These are phyloP conservation scores for Solanum chacoense DNA, from an alignment of 305 asterid genomes.

Conservation along the genomic window DNA sequence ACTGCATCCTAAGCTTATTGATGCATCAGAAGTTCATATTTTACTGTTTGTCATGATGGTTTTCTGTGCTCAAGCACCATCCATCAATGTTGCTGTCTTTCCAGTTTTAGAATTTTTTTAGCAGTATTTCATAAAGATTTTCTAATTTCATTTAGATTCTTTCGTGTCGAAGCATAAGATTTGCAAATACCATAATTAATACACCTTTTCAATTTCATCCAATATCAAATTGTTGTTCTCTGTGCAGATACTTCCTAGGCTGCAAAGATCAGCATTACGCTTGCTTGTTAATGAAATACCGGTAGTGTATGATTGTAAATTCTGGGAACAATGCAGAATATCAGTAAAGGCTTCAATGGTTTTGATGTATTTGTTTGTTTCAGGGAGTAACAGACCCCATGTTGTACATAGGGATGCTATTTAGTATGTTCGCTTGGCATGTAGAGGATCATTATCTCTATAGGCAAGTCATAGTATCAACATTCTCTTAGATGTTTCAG, in stretches of 20 bases:
- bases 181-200: background rate
- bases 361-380: background rate
- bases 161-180: background rate
- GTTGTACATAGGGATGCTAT: conserved; percentile 45
- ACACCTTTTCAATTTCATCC: background rate
- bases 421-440: conserved; percentile 49
- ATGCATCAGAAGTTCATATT: background rate
- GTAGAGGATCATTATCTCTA: conserved; percentile 38
- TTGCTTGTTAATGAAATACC: conserved; percentile 24
- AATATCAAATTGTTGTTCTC: background rate
- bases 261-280: conserved; percentile 20
- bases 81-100: background rate
- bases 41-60: background rate
- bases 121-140: background rate
- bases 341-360: background rate
- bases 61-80: background rate
- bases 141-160: background rate
- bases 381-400: conserved; percentile 44
- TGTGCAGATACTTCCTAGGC: conserved; percentile 19
- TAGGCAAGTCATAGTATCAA: conserved; percentile 16
- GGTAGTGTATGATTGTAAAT: conserved; percentile 12
- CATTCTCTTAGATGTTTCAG: background rate
- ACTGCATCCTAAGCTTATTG: background rate
- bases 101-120: background rate
- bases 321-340: background rate